These are phyloP conservation scores for Alternaria viburni DNA, from an alignment of 2,329 filamentous ascomycete genomes.

Conservation along the genomic window DNA sequence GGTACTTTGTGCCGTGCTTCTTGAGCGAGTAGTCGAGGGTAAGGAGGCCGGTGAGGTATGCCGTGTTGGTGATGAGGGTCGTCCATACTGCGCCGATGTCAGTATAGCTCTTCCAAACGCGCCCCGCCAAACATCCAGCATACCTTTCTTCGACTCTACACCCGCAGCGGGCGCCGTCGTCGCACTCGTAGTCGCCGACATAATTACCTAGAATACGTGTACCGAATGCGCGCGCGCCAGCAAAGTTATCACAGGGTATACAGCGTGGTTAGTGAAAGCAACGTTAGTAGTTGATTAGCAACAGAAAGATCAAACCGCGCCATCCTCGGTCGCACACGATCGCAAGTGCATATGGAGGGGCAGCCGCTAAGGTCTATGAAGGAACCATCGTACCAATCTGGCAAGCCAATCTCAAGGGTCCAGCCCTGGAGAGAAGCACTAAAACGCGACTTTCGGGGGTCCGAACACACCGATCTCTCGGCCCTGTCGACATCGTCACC, in stretches of 20 bases:
- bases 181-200: constrained; percentile 5
- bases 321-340: constrained; percentile 3
- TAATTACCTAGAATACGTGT: background rate
- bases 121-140: constrained; percentile 2
- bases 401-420: constrained; percentile 1
- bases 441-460: background rate
- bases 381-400: constrained; percentile 9
- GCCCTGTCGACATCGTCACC: constrained; percentile 40
- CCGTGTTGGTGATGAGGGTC: constrained; percentile 82
- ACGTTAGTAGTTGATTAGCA: background rate
- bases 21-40: constrained; percentile 81
- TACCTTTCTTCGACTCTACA: constrained; percentile 49
- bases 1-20: constrained; percentile 69
- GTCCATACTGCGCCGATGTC: constrained; percentile 72
- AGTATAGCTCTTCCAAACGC: background rate
- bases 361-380: constrained; percentile 16
- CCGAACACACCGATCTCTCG: constrained; percentile 32
- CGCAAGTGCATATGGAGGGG: constrained; percentile 18
- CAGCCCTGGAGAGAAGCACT: background rate
- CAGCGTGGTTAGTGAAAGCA: background rate
- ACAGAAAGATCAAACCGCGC: background rate
- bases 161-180: constrained; percentile 19
- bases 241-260: background rate
- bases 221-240: background rate
- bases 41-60: constrained; percentile 81